Percentiles rank a stretch among this genome's conserved stretches.
These are phyloP conservation scores for Aschersonia sp. DNA, from an alignment of 2,329 filamentous ascomycete genomes.

Conservation along the genomic window DNA sequence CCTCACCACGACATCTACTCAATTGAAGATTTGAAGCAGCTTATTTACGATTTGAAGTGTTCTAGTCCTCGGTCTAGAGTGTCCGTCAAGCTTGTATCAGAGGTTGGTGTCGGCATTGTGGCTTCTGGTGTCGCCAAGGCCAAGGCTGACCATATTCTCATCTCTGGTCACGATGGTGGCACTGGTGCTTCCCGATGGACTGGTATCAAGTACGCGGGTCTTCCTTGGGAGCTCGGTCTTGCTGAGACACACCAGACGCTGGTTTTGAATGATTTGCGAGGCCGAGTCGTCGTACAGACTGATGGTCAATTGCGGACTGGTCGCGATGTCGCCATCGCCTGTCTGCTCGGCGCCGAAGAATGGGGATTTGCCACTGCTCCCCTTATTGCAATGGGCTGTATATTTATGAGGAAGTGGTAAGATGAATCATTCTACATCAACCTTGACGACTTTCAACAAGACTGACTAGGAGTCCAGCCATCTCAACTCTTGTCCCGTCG, in stretches of 20 bases:
- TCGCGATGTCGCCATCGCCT: slow-evolving; percentile 86
- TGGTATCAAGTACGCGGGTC: slow-evolving; percentile 94
- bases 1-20: slow-evolving; percentile 98
- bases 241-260: slow-evolving; percentile 95
- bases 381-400: slow-evolving; percentile 90
- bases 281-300: slow-evolving; percentile 89
- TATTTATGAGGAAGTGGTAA: slow-evolving; percentile 79
- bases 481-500: slow-evolving; percentile 70
- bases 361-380: slow-evolving; percentile 94
- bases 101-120: slow-evolving; percentile 94
- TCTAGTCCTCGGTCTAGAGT: slow-evolving; percentile 83
- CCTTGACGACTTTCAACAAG: no score
- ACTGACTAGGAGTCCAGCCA: neutral
- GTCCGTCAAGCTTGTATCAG: slow-evolving; percentile 93
- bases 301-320: slow-evolving; percentile 90
- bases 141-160: slow-evolving; percentile 91
- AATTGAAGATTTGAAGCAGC: slow-evolving; percentile 92
- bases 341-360: slow-evolving; percentile 91
- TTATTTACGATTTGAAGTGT: slow-evolving; percentile 96
- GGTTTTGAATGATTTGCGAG: slow-evolving; percentile 88
- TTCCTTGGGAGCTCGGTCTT: slow-evolving; percentile 92
- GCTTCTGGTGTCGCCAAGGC: slow-evolving; percentile 95
- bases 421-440: neutral
- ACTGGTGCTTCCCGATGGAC: slow-evolving; percentile 96
- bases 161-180: slow-evolving; percentile 92